phyloP scores from a whole-genome alignment of 1,284 basidiomycete species.

The Apiotrichum siamense region DNA sequence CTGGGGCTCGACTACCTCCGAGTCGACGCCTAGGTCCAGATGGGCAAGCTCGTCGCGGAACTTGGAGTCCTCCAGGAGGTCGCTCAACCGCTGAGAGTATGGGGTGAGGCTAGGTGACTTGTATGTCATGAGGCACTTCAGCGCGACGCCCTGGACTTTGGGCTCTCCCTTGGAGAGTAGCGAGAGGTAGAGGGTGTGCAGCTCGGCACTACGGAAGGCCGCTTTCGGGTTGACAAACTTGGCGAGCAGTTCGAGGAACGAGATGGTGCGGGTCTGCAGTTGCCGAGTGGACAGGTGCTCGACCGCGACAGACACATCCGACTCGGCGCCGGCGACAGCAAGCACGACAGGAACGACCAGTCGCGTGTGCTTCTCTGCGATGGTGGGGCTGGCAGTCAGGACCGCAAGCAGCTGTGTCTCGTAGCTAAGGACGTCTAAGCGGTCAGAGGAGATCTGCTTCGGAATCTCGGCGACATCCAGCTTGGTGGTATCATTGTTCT shows the following conservation, averaged over 20 bases:
- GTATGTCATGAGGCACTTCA: constrained; percentile 79
- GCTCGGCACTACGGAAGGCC: constrained; percentile 61
- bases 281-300: constrained; percentile 41
- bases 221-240: constrained; percentile 90
- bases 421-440: constrained; percentile 68
- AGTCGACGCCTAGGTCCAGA: constrained; percentile 56
- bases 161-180: constrained; percentile 84
- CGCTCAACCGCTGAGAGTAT: constrained; percentile 63
- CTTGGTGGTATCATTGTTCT: constrained; percentile 18
- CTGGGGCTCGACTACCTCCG: constrained; percentile 55
- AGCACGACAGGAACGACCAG: constrained; percentile 75
- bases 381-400: constrained; percentile 59
- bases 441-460: constrained; percentile 58
- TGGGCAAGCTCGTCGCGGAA: constrained; percentile 83
- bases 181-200: constrained; percentile 63
- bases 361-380: constrained; percentile 79
- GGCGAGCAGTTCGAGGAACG: constrained; percentile 79
- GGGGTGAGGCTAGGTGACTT: constrained; percentile 63
- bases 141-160: constrained; percentile 66
- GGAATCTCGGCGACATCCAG: constrained; percentile 32
- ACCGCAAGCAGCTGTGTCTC: constrained; percentile 70
- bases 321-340: constrained; percentile 20
- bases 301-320: constrained; percentile 9
- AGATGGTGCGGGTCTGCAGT: constrained; percentile 52
- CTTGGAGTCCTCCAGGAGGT: constrained; percentile 73